These are phyloP conservation scores for Fusarium pseudonygamai DNA, from an alignment of 2,329 filamentous ascomycete genomes.

Conservation along the genomic window DNA sequence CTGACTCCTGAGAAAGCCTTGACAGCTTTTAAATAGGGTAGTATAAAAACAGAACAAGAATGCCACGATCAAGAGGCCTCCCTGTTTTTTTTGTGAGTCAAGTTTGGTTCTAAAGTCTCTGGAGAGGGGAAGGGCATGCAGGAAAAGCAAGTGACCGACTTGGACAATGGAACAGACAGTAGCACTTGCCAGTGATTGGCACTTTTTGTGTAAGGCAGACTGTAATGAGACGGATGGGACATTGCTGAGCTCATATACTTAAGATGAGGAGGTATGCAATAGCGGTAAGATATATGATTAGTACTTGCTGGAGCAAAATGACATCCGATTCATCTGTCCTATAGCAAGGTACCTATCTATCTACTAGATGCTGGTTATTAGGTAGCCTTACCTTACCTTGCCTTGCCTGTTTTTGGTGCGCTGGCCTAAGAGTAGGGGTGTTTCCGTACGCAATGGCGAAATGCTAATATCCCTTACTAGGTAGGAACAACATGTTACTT, in stretches of 20 bases:
- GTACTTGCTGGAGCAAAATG: neutral
- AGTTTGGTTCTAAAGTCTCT: neutral
- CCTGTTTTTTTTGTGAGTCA: neutral
- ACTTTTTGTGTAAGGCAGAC: neutral
- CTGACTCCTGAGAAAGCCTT: neutral
- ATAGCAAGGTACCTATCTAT: neutral
- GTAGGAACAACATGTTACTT: neutral
- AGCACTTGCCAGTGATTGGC: neutral
- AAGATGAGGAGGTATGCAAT: neutral
- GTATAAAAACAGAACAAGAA: neutral
- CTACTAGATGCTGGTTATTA: neutral
- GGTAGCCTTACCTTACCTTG: neutral
- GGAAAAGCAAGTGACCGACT: neutral
- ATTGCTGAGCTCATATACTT: neutral
- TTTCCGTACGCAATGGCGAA: neutral
- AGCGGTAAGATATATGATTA: neutral
- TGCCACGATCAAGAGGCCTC: slow-evolving; percentile 6
- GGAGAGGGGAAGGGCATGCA: neutral
- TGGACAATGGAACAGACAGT: neutral
- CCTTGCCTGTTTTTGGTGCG: neutral
- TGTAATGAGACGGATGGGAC: neutral
- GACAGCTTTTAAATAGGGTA: neutral
- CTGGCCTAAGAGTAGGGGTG: neutral
- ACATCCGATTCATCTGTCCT: neutral
- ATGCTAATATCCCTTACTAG: neutral